Percentiles rank a stretch among this genome's conserved stretches.
These are phyloP conservation scores for Russula earlei DNA, from an alignment of 768 basidiomycete genomes.

Conservation along the genomic window DNA sequence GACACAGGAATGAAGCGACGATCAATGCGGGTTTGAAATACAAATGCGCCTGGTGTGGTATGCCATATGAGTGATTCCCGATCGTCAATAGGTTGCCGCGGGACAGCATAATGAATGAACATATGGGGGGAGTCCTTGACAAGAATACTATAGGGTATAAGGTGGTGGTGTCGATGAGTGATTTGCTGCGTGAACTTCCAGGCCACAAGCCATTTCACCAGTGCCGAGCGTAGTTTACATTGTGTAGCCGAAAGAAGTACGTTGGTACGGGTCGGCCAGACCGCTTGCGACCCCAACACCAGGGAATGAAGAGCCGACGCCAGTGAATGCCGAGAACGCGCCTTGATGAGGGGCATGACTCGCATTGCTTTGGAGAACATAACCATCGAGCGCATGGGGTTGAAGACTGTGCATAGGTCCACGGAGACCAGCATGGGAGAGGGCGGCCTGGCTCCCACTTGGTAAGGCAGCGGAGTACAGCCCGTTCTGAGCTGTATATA, in stretches of 20 bases:
- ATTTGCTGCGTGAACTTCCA: conserved; percentile 5
- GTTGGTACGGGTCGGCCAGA: conserved; percentile 69
- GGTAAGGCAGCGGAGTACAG: conserved; percentile 55
- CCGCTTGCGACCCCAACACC: conserved; percentile 39
- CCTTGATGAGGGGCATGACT: conserved; percentile 55
- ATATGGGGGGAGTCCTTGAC: conserved; percentile 17
- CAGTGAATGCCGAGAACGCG: conserved; percentile 43
- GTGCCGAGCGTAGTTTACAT: conserved; percentile 43
- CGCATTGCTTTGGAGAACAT: conserved; percentile 68
- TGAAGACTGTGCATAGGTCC: conserved; percentile 52
- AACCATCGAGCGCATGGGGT: conserved; percentile 69
- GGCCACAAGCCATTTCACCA: conserved; percentile 1
- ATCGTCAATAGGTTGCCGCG: conserved; percentile 18
- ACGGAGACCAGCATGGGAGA: conserved; percentile 20
- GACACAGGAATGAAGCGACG: conserved; percentile 27
- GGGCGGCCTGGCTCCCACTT: conserved; percentile 45
- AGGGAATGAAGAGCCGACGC: conserved; percentile 42
- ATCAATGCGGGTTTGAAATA: conserved; percentile 29
- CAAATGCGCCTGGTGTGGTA: conserved; percentile 32
- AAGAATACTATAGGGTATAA: conserved; percentile 22
- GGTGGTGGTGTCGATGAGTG: conserved; percentile 13
- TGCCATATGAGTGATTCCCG: conserved; percentile 27
- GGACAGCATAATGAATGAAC: conserved; percentile 24
- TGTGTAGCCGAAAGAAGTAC: conserved; percentile 64
- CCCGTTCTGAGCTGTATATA: conserved; percentile 53